Base-by-base conservation (phyloP, 371 early-diverging fungal genomes). In the Circinella minor region DNA sequence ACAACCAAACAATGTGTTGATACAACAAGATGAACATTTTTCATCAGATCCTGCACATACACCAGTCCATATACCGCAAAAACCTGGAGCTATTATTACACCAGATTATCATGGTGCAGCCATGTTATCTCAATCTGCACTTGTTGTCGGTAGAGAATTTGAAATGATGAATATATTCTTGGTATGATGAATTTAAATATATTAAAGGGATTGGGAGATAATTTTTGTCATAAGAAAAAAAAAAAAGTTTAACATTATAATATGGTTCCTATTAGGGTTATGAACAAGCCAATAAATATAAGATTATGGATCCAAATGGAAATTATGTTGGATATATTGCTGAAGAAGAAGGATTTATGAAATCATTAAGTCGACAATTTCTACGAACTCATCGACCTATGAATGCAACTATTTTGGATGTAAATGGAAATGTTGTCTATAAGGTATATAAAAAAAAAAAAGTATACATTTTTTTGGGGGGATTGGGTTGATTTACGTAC, bases 201-300 rank as follows among this genome's bases (percentile, higher is more conserved):
- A 27, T 27, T 27, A 27, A 27, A 27, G 27, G 27, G 0, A 27
- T 27, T 2, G 2, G 0, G 27, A 27, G 27, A 27, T 27, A 27
- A 27, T 27, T 27, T 27, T 27, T 27, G 27, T 27, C 27, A 27
- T 27, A 47, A 47, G 15, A 15, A 38, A 48, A 55, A 47, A 55
- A 47, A 36, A 46, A 43, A 27, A 20, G 1, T 15, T 13, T 46
- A 47, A 47, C 27, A 27, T 27, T 27, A 27, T 27, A 27, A 27
- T 27, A 27, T 27, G 27, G 27, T 1, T 27, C 27, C 11, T 43
- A 43, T 11, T 43, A 81, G 77, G 93, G 94, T 14, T 95, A 88
- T 71, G 95, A 96, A 74, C 95, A 96, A 77, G 96, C 94, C 36
- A 96, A 96, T 85, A 85, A 87, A 67, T 95, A 96, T 70, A 87